These are phyloP conservation scores for Zasmidium angulare DNA, from an alignment of 2,329 filamentous ascomycete species.

Conservation along the genomic window DNA sequence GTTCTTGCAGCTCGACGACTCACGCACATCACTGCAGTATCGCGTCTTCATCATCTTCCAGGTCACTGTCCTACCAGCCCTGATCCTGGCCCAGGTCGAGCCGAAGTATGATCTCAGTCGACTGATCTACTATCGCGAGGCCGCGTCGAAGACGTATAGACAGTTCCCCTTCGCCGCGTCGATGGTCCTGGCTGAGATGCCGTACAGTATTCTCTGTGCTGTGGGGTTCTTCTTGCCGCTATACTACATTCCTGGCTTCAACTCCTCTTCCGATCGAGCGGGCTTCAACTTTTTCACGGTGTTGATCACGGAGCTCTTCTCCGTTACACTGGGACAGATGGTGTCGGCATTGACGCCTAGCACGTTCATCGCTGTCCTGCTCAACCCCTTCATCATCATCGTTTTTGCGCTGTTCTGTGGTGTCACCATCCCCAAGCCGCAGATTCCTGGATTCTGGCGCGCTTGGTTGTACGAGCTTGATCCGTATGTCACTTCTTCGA, in stretches of 20 bases:
- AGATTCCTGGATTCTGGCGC: constrained; percentile 78
- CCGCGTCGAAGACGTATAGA: constrained; percentile 82
- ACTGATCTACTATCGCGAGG: constrained; percentile 82
- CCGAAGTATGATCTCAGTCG: constrained; percentile 79
- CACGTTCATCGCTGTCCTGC: constrained; percentile 74
- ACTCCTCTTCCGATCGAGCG: constrained; percentile 61
- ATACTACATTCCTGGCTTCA: constrained; percentile 81
- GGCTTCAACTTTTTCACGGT: constrained; percentile 88
- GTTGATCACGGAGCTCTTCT: constrained; percentile 79
- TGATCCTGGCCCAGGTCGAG: constrained; percentile 82
- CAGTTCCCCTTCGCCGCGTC: constrained; percentile 74
- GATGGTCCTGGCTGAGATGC: constrained; percentile 80
- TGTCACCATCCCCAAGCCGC: constrained; percentile 74
- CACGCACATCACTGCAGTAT: constrained; percentile 75
- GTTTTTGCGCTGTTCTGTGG: constrained; percentile 84
- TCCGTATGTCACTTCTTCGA: constrained; percentile 49
- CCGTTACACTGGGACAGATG: constrained; percentile 74
- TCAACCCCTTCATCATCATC: constrained; percentile 81
- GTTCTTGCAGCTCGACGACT: constrained; percentile 75
- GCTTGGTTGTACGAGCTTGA: constrained; percentile 80
- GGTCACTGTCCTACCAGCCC: constrained; percentile 75
- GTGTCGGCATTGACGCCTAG: constrained; percentile 75
- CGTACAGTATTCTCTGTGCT: constrained; percentile 78
- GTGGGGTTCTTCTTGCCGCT: constrained; percentile 78
- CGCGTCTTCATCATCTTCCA: constrained; percentile 90